Evolutionary conservation across 257 asterid species (phyloP), one percentile per base, ranked within the genome.

Genomic region (Prunella vulgaris): DNA sequence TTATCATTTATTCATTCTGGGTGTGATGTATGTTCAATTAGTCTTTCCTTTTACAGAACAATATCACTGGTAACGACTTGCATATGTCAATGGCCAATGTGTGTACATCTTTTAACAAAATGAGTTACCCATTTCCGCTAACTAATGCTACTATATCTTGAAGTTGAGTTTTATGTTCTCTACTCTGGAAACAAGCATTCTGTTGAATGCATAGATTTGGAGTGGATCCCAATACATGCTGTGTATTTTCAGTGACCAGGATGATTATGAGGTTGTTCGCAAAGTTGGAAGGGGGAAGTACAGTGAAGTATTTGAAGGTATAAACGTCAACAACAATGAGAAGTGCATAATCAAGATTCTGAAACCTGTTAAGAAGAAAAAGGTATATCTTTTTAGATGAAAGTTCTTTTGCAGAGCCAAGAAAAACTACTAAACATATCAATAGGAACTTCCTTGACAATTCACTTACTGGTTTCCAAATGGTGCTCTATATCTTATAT

Each of bases 221-320:
- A 51, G 58, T 7, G 12, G n/a, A 22, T 9, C 58, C 28, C 25
- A 7, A 7, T 52, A 9, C 14, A 52, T 52, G 59, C 59, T 52
- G 14, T 52, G 27, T 52, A 18, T 52, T 52, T 52, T 42, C 82
- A 87, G 96, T 81, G 90, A 85, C 72, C 95, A 85, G 75, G 95
- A 89, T 74, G 92, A 89, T 69, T 89, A 85, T 52, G 96, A 89
- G 82, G 92, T 89, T 78, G 92, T 85, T 38, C 84, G 95, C 70
- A 89, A 89, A 77, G 96, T 89, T 42, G 96, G 96, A 24, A 80
- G 96, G 74, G 96, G 96, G 25, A 87, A 89, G 76, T 89, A 89
- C 53, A 89, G 96, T 65, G 96, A 89, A 77, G 96, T 89, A 32
- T 89, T 89, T 27, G 92, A 89, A 74, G 96, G 96, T n/a, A 73